Conservation (phyloP, 148 eudicot genomes). For the Hydrangea macrophylla region DNA sequence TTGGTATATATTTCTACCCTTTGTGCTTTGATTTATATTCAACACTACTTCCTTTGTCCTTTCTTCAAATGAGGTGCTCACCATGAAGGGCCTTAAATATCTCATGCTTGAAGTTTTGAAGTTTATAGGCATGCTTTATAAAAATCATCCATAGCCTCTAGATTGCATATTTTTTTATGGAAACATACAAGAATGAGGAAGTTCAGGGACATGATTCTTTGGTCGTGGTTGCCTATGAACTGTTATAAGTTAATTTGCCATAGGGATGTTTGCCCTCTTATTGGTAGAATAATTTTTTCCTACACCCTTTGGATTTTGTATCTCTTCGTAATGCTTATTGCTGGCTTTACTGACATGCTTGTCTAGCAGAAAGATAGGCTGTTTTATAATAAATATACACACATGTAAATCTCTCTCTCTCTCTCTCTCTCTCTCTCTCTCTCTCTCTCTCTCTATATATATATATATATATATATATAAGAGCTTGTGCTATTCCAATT, state of each 20-base stretch:
- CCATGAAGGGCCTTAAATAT: neutral
- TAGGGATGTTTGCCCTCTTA: too few relatives aligned
- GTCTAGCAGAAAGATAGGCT: neutral
- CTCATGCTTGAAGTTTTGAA: slow-evolving; percentile 1
- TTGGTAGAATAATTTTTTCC: neutral
- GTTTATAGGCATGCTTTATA: neutral
- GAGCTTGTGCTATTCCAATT: too few relatives aligned
- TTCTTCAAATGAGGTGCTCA: slow-evolving; percentile 4
- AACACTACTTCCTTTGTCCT: neutral
- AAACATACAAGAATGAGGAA: neutral
- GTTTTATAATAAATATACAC: neutral
- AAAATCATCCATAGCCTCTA: neutral
- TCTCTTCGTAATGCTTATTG: neutral
- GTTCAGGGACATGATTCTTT: neutral
- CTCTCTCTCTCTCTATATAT: too few relatives aligned
- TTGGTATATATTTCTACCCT: too few relatives aligned
- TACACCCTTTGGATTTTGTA: neutral
- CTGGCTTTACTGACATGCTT: neutral
- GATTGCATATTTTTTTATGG: neutral
- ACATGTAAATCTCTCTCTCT: too few relatives aligned
- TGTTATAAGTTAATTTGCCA: too few relatives aligned
- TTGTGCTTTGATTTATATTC: neutral
- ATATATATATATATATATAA: too few relatives aligned
- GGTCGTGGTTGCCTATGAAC: neutral
- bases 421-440: too few relatives aligned